phyloP scores from a whole-genome alignment of 306 rosid genomes.

The Sicyos edulis region DNA sequence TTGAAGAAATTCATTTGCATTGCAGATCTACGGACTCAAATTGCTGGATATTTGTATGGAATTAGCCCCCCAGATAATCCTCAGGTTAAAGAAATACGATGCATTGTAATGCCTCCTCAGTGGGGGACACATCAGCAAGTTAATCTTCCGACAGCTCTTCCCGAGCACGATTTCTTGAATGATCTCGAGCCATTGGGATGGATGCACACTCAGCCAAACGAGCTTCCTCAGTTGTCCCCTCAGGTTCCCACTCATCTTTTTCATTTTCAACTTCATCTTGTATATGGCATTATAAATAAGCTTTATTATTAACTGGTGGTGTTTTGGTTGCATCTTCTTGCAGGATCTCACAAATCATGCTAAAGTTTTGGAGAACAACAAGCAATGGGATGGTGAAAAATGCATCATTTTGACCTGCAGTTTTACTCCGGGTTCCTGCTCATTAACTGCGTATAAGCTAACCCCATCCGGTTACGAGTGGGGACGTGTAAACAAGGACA shows the following conservation, averaged over 20 bases:
- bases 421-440: slow-evolving; percentile 98
- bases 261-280: neutral
- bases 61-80: slow-evolving; percentile 97
- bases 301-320: neutral
- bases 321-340: slow-evolving; percentile 21
- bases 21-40: slow-evolving; percentile 95
- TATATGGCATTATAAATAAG: neutral
- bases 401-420: slow-evolving; percentile 93
- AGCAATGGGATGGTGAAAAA: slow-evolving; percentile 99
- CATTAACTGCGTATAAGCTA: slow-evolving; percentile 85
- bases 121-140: slow-evolving; percentile 99
- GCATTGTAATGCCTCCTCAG: slow-evolving; percentile 96
- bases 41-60: slow-evolving; percentile 91
- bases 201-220: slow-evolving; percentile 99
- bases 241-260: slow-evolving; percentile 44
- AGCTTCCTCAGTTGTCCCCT: slow-evolving; percentile 94
- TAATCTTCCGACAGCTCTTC: slow-evolving; percentile 90
- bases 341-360: slow-evolving; percentile 97
- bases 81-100: slow-evolving; percentile 94
- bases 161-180: slow-evolving; percentile 91
- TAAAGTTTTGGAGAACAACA: slow-evolving; percentile 82
- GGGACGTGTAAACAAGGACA: slow-evolving; percentile 95
- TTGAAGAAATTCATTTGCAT: slow-evolving; percentile 94
- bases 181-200: slow-evolving; percentile 99
- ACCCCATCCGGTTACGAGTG: slow-evolving; percentile 98